These are phyloP conservation scores for Bipolaris victoriae DNA, from an alignment of 2,329 filamentous ascomycete species.

Conservation along the genomic window DNA sequence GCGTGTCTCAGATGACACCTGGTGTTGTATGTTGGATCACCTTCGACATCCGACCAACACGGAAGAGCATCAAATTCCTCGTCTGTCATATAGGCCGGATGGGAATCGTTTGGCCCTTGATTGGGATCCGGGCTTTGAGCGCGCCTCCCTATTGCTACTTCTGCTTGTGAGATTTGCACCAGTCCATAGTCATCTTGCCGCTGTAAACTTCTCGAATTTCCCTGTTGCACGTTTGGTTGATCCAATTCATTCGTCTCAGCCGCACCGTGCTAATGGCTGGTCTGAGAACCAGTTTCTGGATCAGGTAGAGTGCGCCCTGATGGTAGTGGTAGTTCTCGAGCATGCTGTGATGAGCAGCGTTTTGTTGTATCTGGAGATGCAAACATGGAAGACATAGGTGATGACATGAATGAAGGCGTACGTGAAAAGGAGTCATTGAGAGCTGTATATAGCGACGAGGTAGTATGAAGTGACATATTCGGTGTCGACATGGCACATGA, in stretches of 20 bases:
- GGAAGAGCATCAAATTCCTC: slow-evolving; percentile 9
- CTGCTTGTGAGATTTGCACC: background rate
- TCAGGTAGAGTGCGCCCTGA: background rate
- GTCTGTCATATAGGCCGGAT: slow-evolving; percentile 5
- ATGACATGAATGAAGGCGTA: background rate
- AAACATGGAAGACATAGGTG: background rate
- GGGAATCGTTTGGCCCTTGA: background rate
- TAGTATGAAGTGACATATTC: background rate
- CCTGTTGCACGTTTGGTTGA: background rate
- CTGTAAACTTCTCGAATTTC: background rate
- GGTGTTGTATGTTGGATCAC: slow-evolving; percentile 1
- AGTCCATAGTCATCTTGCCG: background rate
- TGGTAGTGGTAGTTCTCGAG: background rate
- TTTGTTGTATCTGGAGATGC: background rate
- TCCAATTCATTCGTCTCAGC: background rate
- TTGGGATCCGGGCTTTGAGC: background rate
- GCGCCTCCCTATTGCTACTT: background rate
- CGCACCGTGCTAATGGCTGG: background rate
- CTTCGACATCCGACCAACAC: slow-evolving; percentile 6
- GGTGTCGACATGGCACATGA: background rate
- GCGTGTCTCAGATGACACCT: background rate
- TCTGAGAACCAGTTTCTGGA: background rate
- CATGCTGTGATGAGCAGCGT: background rate
- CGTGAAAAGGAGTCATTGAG: background rate
- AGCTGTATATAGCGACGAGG: background rate